Base-by-base conservation (phyloP, 345 rosid genomes). In the Eucalyptus sp. region DNA sequence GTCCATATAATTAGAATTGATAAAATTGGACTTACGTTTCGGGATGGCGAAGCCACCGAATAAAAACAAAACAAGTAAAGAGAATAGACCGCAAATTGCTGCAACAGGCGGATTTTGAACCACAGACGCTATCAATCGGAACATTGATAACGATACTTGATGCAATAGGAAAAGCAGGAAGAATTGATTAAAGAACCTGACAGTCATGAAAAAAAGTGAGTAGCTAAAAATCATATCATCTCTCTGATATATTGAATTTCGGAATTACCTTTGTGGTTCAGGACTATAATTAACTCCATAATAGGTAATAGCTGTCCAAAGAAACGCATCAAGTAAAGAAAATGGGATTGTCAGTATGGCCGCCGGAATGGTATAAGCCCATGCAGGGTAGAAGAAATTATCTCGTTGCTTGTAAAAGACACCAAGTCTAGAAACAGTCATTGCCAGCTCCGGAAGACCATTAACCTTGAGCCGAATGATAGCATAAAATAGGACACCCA, bases 281-380 rank as follows among this genome's bases (percentile, higher is more conserved):
- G 96, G 96, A 88, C 94, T 91, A 85, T 90, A 94, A 52, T 94
- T 95, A 60, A 94, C 90, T 60, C 83, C 94, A 86, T 93, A 94
- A 89, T 93, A 94, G 87, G 96, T 94, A 86, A 94, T 89, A 89
- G 91, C 88, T 56, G 94, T 93, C 95, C 96, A 93, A 22, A 93
- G 56, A 71, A 92, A 80, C 18, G 93, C 87, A 84, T 94, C 96
- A 10, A 91, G 27, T n/a, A 94, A 83, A 16, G 96, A 94, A 86
- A 93, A 76, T 8, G 96, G 94, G 51, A 94, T 76, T 91, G 93
- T 94, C 49, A 94, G 62, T 68, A 94, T 33, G 37, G 86, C 87
- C 15, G 94, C 86, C 3, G 96, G 94, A 86, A 93, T 90, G 24
- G 94, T 79, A 87, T 89, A 92, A 88, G 92, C 89, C 96, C 95